Base-by-base conservation (phyloP, 1,284 basidiomycete genomes). In the Jaminaea rosea region DNA sequence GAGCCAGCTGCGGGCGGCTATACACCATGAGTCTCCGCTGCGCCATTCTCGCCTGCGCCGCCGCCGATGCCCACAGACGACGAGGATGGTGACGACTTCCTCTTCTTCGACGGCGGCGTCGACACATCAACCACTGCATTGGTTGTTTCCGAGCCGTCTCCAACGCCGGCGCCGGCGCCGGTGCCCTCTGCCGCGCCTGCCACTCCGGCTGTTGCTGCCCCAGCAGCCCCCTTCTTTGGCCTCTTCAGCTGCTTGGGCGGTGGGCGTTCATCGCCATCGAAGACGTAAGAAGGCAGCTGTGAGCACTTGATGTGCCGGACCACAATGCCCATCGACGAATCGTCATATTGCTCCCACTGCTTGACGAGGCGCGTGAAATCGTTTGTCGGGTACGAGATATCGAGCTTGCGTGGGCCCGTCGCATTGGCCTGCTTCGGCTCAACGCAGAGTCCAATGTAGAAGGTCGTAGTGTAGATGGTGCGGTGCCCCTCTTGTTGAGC, bases 331-430 rank as follows among this genome's bases (percentile, higher is more conserved):
- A 98, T 98, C 46, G 83, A 84, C 17, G 83, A 79, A 67, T 91
- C 87, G 57, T 96, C 88, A 68, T 86, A 98, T 75, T 87, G 87
- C 68, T 97, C 93, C 92, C 94, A 98, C 77, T 83, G 79, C 75
- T 93, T 94, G 67, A 93, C 90, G 52, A 88, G 81, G 67, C 91
- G 87, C n/a, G 86, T 89, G 74, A 98, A 99, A 69, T 96, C 88
- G 34, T 85, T 87, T 4, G 90, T 96, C 2, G 94, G 92, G 77
- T 92, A 97, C 54, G 90, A 94, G 54, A 98, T 91, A 75, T 98
- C 94, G 56, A 99, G 79, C 70, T 83, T 85, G 60, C 90, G 82
- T 47, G 66, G 69, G 1, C 67, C 75, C 59, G 60, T 58, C 7
- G 54, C 55, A 0, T 55, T 58, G 19, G 42, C 37, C 76, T 84